phyloP scores from a whole-genome alignment of 345 rosid species.

The Aurinia saxatilis region DNA sequence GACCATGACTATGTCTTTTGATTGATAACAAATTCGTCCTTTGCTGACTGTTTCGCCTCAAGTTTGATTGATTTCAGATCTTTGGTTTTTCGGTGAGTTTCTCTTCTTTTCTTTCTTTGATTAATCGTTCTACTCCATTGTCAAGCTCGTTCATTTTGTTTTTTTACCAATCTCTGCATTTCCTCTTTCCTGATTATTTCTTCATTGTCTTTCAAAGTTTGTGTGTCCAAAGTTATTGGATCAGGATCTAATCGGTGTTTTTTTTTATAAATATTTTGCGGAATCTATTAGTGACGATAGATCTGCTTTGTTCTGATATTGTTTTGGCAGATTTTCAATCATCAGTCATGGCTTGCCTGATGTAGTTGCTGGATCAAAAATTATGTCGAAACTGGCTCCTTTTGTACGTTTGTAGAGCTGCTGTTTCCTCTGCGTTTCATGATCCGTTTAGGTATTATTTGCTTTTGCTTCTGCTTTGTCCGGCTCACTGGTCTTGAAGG shows the following conservation, averaged over 20 bases:
- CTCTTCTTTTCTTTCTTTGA: not conserved
- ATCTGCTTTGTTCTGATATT: too few species aligned
- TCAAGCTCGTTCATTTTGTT: conserved; percentile 5
- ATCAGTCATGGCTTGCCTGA: conserved; percentile 23
- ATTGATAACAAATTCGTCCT: not conserved
- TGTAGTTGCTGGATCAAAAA: conserved; percentile 25
- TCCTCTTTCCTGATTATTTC: too few species aligned
- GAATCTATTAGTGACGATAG: not conserved
- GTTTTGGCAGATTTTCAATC: conserved; percentile 10
- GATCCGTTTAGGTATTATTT: conserved; percentile 35
- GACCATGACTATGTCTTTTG: not conserved
- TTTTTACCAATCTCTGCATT: too few species aligned
- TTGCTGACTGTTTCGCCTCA: not conserved
- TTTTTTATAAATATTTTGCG: too few species aligned
- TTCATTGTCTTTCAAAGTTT: too few species aligned
- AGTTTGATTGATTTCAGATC: conserved; percentile 16
- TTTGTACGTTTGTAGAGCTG: not conserved
- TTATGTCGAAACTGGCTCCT: conserved; percentile 2
- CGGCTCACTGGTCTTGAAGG: too few species aligned
- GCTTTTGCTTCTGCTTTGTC: conserved; percentile 7
- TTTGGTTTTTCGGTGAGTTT: conserved; percentile 22
- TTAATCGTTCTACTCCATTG: not conserved
- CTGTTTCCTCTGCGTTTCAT: conserved; percentile 47
- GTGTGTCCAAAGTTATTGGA: too few species aligned
- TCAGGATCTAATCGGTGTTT: too few species aligned